Evolutionary conservation across 164 flowering plant species (phyloP), one percentile per base, ranked within the genome.

Genomic region (Magnolia changhungtana): DNA sequence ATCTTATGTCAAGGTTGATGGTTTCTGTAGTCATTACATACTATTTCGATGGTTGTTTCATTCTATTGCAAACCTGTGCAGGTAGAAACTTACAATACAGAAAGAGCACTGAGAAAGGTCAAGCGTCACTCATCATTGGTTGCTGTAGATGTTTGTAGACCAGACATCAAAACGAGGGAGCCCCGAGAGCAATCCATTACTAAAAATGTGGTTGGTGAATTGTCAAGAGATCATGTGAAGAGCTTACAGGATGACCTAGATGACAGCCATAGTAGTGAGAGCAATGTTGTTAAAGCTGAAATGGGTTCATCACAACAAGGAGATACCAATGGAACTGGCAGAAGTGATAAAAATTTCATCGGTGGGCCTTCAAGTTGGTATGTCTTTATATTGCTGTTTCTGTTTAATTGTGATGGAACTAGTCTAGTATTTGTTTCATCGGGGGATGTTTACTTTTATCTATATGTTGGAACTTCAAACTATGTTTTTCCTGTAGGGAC

Each of bases 361-460:
- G 89, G 91, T 27, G 85, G 86, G 11, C 89, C 90, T 24, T 86
- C 95, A 45, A 89, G 85, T 73, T 92, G 97, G 98, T 94, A 89
- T 27, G 69, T 14, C 64, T 61, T 37, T 27, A 45, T 31, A 3
- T 9, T 2, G 7, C 1, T 63, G n/a, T 37, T 20, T 50, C 11
- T 29, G 24, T 66, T 19, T 71, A 29, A 63, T 45, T 11, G 20
- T 9, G 50, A 10, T n/a, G 2, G n/a, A 50, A 19, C 61, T 4
- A 21, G 3, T 52, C 11, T 74, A 2, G 31, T 74, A 7, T n/a
- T 31, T 6, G 31, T 2, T 7, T 63, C 27, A 24, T 24, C 27
- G 21, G 16, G 21, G 24, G 8, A 21, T 52, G 27, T 24, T 24
- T 70, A 13, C 2, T 71, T 8, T 20, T 58, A 50, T 72, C 50